A percentile compares a stretch with the other conserved stretches of the same genome.
These are phyloP conservation scores for Lichtheimia corymbifera DNA, from an alignment of 371 early-diverging fungal species.

Conservation along the genomic window DNA sequence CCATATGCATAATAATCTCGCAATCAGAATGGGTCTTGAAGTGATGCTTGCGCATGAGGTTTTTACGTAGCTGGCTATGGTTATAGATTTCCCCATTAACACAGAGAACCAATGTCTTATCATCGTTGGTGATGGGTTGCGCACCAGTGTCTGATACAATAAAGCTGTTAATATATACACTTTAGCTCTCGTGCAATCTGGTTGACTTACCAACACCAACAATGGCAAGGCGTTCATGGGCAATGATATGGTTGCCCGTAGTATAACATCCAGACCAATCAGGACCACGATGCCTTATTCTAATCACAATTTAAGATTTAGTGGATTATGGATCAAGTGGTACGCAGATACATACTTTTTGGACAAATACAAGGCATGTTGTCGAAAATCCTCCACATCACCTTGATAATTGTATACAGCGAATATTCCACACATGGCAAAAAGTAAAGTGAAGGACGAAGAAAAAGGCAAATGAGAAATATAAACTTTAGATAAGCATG, in stretches of 20 bases:
- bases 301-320: slow-evolving; percentile 4
- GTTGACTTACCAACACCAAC: slow-evolving; percentile 86
- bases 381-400: slow-evolving; percentile 74
- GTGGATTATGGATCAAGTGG: too few relatives aligned
- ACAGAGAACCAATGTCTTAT: slow-evolving; percentile 78
- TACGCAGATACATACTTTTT: slow-evolving; percentile 73
- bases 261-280: slow-evolving; percentile 93
- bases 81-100: slow-evolving; percentile 99
- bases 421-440: slow-evolving; percentile 94
- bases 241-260: slow-evolving; percentile 79
- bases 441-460: not conserved
- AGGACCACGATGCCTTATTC: slow-evolving; percentile 94
- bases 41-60: slow-evolving; percentile 63
- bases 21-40: slow-evolving; percentile 97
- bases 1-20: slow-evolving; percentile 93
- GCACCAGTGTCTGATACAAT: slow-evolving; percentile 77
- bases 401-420: slow-evolving; percentile 87
- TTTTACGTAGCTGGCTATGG: slow-evolving; percentile 85
- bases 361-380: slow-evolving; percentile 80
- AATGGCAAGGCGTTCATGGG: slow-evolving; percentile 96
- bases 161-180: too few relatives aligned
- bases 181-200: too few relatives aligned
- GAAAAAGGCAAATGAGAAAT: not conserved
- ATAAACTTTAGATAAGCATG: not conserved
- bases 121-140: slow-evolving; percentile 91